Evolutionary conservation across 768 basidiomycete species (phyloP).

Genomic region (Baorangia bicolor): DNA sequence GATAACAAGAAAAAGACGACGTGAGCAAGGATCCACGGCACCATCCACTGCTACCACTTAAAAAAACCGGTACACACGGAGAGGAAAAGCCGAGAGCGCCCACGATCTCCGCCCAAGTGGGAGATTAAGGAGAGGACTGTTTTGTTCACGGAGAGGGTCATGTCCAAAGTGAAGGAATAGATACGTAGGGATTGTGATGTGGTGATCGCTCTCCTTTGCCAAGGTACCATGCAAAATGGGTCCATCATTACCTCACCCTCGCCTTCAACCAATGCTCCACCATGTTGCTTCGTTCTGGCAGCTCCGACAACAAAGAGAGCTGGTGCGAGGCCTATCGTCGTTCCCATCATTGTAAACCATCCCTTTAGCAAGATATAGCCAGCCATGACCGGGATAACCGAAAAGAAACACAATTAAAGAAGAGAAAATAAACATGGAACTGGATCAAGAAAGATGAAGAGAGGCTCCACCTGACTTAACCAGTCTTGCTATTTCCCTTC

Average conservation of each 20-base stretch:
- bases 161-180: constrained; percentile 33
- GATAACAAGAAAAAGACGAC: neutral
- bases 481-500: constrained; percentile 88
- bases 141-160: constrained; percentile 16
- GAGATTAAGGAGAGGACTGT: constrained; percentile 18
- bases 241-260: constrained; percentile 21
- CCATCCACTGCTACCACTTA: neutral
- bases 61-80: neutral
- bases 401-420: constrained; percentile 25
- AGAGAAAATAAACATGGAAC: constrained; percentile 32
- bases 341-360: constrained; percentile 20
- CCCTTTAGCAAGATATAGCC: constrained; percentile 30
- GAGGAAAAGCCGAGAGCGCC: constrained; percentile 5
- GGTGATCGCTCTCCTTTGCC: constrained; percentile 23
- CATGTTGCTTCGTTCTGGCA: constrained; percentile 13
- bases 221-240: constrained; percentile 21
- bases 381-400: constrained; percentile 24
- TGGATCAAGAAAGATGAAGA: constrained; percentile 29
- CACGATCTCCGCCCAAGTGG: constrained; percentile 8
- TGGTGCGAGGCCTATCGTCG: constrained; percentile 16
- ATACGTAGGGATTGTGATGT: constrained; percentile 31
- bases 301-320: constrained; percentile 7
- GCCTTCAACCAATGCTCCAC: constrained; percentile 13
- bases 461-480: constrained; percentile 32
- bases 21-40: constrained; percentile 4